Conservation (phyloP, 257 asterid species). For the Solanum pennellii region DNA sequence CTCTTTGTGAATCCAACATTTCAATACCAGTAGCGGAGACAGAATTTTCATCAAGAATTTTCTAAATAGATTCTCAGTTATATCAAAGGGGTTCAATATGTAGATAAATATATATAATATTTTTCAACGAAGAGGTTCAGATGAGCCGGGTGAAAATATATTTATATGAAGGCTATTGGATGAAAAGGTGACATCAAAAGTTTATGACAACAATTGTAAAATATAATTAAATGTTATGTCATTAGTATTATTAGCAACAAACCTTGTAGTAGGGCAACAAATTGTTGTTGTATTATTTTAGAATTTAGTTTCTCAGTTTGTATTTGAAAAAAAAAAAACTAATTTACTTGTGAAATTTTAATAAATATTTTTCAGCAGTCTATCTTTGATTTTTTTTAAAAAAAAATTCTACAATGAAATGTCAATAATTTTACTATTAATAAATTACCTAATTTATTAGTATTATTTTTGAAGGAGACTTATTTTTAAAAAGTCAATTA, state of each 20-base stretch:
- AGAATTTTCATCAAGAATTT: not conserved
- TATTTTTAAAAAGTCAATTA: not conserved
- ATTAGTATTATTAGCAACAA: not conserved
- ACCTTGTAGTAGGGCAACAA: not conserved
- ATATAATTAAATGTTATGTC: not conserved
- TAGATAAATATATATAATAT: not conserved
- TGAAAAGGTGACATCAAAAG: not conserved
- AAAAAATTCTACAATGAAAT: not conserved
- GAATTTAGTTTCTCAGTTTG: not conserved
- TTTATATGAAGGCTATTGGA: not conserved
- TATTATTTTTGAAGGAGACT: not conserved
- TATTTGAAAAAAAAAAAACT: not conserved
- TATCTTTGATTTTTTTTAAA: not conserved
- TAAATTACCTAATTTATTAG: not conserved
- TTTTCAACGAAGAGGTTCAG: not conserved
- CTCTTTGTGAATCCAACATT: constrained; percentile 32
- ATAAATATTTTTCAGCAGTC: not conserved
- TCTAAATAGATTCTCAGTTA: not conserved
- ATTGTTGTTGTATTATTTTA: not conserved
- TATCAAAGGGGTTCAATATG: not conserved
- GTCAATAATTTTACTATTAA: not conserved
- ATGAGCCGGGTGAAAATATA: not conserved
- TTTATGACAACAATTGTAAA: constrained; percentile 1
- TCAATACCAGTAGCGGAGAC: not conserved
- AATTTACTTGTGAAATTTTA: not conserved